Evolutionary conservation across 768 basidiomycete genomes (phyloP).

Genomic region (Podaxis sp.): DNA sequence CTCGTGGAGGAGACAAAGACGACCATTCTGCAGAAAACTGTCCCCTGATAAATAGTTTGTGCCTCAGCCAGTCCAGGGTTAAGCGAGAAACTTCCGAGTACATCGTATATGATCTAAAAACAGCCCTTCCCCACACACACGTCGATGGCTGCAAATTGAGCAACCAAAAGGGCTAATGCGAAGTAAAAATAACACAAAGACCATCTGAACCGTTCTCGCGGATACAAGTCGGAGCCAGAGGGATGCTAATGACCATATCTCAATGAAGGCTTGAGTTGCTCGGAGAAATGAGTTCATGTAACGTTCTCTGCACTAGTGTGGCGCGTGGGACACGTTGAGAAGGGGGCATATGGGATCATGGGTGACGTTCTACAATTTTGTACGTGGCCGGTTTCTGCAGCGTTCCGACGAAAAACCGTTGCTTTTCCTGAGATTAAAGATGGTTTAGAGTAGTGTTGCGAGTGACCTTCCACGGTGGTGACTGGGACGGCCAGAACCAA

Average conservation of each 20-base stretch:
- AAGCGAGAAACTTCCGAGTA: slow-evolving; percentile 3
- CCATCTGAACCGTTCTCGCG: background rate
- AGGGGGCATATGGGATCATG: background rate
- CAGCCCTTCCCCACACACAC: background rate
- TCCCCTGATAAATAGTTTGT: background rate
- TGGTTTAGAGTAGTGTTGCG: background rate
- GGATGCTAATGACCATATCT: background rate
- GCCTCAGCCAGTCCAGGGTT: background rate
- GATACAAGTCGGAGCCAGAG: background rate
- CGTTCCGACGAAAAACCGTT: background rate
- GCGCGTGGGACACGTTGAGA: background rate
- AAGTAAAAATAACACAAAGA: background rate
- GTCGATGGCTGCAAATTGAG: background rate
- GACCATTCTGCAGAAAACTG: background rate
- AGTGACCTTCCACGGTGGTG: background rate
- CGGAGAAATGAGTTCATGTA: background rate
- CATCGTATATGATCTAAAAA: background rate
- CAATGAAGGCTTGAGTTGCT: background rate
- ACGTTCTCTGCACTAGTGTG: background rate
- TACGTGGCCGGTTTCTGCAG: background rate
- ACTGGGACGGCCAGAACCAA: background rate
- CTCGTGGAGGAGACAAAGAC: background rate
- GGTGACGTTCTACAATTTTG: background rate
- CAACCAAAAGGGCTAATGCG: no score
- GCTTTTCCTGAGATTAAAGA: background rate